Base-by-base conservation (phyloP, 2,329 filamentous ascomycete genomes). In the Monilinia polystroma region DNA sequence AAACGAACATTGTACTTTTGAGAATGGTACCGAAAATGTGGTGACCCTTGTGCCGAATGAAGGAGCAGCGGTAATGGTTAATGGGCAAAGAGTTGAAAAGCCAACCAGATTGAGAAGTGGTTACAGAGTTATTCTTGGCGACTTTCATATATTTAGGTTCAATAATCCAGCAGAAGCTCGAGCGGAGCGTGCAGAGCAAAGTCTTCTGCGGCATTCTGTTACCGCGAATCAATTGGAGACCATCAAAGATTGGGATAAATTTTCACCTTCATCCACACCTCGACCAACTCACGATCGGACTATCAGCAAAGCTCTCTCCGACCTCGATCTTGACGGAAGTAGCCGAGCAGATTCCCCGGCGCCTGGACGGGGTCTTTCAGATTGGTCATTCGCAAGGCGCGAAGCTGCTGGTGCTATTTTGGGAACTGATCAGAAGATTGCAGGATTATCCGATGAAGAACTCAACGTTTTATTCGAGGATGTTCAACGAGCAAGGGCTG, bases 101-200 rank as follows among this genome's bases (percentile, higher is more conserved):
- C 89, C 93, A 1, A 93, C 90, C 71, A 87, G 93, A 71, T 82
- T 99, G 54, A 90, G 93, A 75, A 97, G 93, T 74, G 95, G 95
- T 7, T 97, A 93, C 77, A 90, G 95, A 69, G 91, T 99, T 64
- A 99, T 99, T 70, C 83, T 99, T 12, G 95, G 95, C 52, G 95
- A 99, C 78, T 99, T 99, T 73, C 95, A 99, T 77, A 99, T 99
- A 69, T 98, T 99, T 80, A 85, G 95, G 66, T 99, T 99, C 82
- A 99, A 98, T 74, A 93, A 99, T 76, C 95, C 95, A 0, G 90
- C 97, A 82, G 95, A 99, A 80, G 95, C 95, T 41, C 88, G 92
- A 67, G 94, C 93, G 3, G 95, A 99, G 79, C 84, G 95, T 65
- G 93, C 92, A 18, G 92, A 97, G 70, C 87, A 92, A 75, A 97